phyloP scores from a whole-genome alignment of 345 rosid species.

The Ceriops zippeliana region DNA sequence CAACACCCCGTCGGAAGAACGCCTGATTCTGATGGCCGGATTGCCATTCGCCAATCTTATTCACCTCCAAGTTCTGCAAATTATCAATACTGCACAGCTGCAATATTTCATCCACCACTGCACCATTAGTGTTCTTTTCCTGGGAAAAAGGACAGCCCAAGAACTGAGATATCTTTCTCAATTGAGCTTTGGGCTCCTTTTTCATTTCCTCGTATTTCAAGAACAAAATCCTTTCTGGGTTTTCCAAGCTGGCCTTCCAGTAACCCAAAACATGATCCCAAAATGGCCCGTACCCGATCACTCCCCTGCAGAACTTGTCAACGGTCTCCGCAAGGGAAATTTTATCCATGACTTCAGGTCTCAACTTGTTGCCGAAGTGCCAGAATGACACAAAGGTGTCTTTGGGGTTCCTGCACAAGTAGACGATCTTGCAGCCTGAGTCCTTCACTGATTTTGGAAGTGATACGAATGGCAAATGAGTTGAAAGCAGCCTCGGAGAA shows the following conservation, averaged over 20 bases:
- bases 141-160: conserved; percentile 42
- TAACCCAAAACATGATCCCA: no score
- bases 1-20: conserved; percentile 50
- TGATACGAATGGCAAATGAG: conserved; percentile 36
- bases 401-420: conserved; percentile 55
- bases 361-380: conserved; percentile 49
- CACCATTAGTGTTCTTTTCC: conserved; percentile 36
- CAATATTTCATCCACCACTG: conserved; percentile 34
- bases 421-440: conserved; percentile 48
- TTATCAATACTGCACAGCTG: conserved; percentile 47
- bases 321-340: conserved; percentile 37
- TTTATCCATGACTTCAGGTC: conserved; percentile 16
- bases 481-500: conserved; percentile 44
- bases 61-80: conserved; percentile 48
- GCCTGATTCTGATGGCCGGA: conserved; percentile 26
- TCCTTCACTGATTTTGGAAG: conserved; percentile 32
- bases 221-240: conserved; percentile 36
- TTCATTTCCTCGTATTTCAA: conserved; percentile 49
- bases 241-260: conserved; percentile 49
- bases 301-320: conserved; percentile 45
- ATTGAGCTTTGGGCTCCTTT: conserved; percentile 29
- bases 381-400: conserved; percentile 54
- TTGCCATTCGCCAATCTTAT: conserved; percentile 30
- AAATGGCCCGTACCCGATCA: conserved; percentile 39
- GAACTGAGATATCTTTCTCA: conserved; percentile 42